Base-by-base conservation (phyloP, 2,329 filamentous ascomycete genomes). In the Cryphonectria carpinicola region DNA sequence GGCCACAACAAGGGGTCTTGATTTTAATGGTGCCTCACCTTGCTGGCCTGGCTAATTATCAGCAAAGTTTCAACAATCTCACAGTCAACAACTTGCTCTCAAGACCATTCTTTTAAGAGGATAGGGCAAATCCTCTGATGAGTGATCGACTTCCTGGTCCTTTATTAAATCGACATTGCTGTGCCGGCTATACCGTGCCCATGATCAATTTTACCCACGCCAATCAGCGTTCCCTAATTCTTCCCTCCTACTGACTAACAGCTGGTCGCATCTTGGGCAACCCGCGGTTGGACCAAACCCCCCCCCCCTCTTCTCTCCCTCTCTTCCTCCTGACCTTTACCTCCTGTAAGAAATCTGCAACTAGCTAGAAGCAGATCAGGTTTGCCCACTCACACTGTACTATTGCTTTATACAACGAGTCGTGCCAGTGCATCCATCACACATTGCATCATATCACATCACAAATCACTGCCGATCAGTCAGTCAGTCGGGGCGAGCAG, bases 271-370 rank as follows among this genome's bases (percentile, higher is more conserved):
- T n/a, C 8, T 10, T n/a, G 6, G 35, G 35, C 37, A 35, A 49
- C 41, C 62, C 56, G 54, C n/a, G 58, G 35, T 5, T 22, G 62
- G 7, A 43, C 3, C 4, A 43, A 14, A n/a, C 17, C 1, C 1
- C 43, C 39, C 39, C 46, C 19, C 19, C 46, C 46, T 49, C 11
- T 8, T 8, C 39, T 41, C 39, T 11, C 5, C 5, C 41, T 13
- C 41, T 39, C 66, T 52, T 39, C 61, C 66, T 68, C 62, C 70
- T 71, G 70, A 71, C 70, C 43, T 60, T 65, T 39, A 46, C 67
- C 37, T 63, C 67, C 66, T 71, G 70, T 66, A 69, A 54, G 49
- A 37, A 28, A 68, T 35, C 62, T 71, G 70, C 67, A 66, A 10
- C 25, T 61, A 25, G 66, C 67, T 65, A 17, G 60, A 70, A 60